A percentile compares a stretch with the other conserved stretches of the same genome.
Evolutionary conservation across 2,329 filamentous ascomycete species (phyloP).

Genomic region (Hymenoscyphus linearis): DNA sequence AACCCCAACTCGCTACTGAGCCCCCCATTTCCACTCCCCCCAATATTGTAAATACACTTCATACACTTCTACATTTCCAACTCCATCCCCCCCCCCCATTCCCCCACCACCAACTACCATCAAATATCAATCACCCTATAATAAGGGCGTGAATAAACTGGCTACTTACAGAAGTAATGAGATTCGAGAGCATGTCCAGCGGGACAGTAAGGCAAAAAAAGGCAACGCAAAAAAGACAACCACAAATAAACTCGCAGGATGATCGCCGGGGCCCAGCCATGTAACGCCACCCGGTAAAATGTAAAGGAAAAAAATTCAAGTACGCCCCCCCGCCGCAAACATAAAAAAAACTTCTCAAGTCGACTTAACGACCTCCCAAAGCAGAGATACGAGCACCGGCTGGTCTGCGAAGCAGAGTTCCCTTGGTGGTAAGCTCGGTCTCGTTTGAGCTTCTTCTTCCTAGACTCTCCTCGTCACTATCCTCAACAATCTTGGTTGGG

Average conservation of each 20-base stretch:
- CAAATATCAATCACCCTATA: neutral
- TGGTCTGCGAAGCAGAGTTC: constrained; percentile 54
- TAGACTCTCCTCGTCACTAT: constrained; percentile 64
- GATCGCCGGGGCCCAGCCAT: neutral
- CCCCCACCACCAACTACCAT: too few relatives aligned
- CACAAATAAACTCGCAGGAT: neutral
- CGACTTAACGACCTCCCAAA: constrained; percentile 40
- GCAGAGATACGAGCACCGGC: constrained; percentile 61
- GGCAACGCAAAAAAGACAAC: neutral
- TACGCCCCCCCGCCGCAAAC: neutral
- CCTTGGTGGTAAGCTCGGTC: constrained; percentile 44
- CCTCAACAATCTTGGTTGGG: constrained; percentile 88
- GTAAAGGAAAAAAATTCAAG: neutral
- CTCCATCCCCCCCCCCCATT: neutral
- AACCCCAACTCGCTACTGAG: neutral
- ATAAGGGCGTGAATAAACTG: neutral
- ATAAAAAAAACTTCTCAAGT: neutral
- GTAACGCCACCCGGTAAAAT: constrained; percentile 1
- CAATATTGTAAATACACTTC: constrained; percentile 3
- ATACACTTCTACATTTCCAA: neutral
- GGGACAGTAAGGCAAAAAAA: constrained; percentile 3
- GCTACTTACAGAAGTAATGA: constrained; percentile 6
- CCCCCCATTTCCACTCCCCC: neutral
- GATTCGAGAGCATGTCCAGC: constrained; percentile 1
- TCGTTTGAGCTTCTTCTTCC: constrained; percentile 49